Base-by-base conservation (phyloP, 208 protist genomes). In the Herpetomonas tarakana region DNA sequence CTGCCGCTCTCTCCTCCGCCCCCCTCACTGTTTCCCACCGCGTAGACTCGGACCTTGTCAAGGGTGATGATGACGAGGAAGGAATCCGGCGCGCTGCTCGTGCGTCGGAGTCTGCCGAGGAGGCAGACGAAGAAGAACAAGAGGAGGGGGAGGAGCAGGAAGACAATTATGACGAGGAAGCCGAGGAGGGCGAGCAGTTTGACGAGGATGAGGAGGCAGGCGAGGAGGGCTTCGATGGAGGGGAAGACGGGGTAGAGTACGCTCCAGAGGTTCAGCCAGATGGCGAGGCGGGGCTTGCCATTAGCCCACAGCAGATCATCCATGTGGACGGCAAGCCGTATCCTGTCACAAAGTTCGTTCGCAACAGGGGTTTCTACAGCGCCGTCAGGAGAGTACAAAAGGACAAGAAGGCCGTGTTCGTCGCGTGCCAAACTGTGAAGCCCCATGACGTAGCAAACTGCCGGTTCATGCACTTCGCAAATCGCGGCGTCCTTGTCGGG, bases 381-480 rank as follows among this genome's bases (percentile, higher is more conserved):
- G 71, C 71, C 1, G 55, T 74, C 7, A 66, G 76, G 11, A 74
- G 62, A 61, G 66, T 83, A 2, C 71, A 75, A 55, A 60, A 65
- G 14, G 88, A 81, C 57, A 71, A 75, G 28, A 86, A 84, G 27
- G 53, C 80, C n/a, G 71, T 47, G n/a, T 81, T 90, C 35, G 58
- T 52, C 14, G 30, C 69, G 16, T 93, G 86, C 67, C 38, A 53
- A 11, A 49, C 61, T 22, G 22, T 31, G 11, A 61, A 62, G 9
- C 46, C 72, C 21, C 86, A 93, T 75, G 81, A 78, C 45, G 74
- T 93, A 4, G 70, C 89, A 28, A 52, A 68, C 46, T 93, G 86
- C 63, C 56, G 65, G 19, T 38, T 75, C 16, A 52, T 93, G 12
- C 86, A 93, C 65, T 64, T 91, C 14, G 76, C 28, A 47, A 88